A percentile compares a stretch with the other conserved stretches of the same genome.
These are phyloP conservation scores for Heteromeles arbutifolia DNA, from an alignment of 306 rosid species.

Conservation along the genomic window DNA sequence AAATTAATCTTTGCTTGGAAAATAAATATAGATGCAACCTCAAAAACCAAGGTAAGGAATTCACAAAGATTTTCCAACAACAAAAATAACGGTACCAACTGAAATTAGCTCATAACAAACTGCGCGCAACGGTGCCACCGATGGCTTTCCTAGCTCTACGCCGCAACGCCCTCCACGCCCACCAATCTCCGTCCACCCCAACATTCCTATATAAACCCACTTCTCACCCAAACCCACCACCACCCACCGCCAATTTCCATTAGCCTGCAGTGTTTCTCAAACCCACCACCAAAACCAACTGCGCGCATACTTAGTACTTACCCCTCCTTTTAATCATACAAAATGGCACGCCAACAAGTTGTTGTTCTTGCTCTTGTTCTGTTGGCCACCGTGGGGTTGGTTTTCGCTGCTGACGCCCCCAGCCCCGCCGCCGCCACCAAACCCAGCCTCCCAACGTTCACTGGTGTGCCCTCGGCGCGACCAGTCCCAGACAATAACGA, in stretches of 20 bases:
- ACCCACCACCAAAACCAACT: conserved; percentile 5
- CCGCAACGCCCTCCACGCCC: conserved; percentile 5
- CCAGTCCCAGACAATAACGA: neutral
- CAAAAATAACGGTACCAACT: neutral
- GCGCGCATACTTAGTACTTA: neutral
- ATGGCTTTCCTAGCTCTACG: neutral
- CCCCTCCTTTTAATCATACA: neutral
- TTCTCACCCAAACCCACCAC: neutral
- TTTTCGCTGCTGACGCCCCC: conserved; percentile 16
- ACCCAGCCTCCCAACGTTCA: neutral
- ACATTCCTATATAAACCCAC: neutral
- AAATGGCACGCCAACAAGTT: conserved; percentile 45
- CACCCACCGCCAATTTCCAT: neutral
- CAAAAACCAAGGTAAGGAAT: no score
- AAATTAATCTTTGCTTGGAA: no score
- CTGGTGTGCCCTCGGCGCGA: neutral
- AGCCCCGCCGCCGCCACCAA: neutral
- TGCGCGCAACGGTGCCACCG: neutral
- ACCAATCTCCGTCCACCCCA: neutral
- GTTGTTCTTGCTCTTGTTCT: conserved; percentile 30
- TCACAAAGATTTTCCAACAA: neutral
- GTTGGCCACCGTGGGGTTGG: conserved; percentile 35
- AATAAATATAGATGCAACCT: no score
- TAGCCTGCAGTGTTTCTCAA: conserved; percentile 19
- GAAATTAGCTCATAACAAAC: neutral